phyloP scores from a whole-genome alignment of 805 yeast genomes.

The Lachancea thermotolerans region DNA sequence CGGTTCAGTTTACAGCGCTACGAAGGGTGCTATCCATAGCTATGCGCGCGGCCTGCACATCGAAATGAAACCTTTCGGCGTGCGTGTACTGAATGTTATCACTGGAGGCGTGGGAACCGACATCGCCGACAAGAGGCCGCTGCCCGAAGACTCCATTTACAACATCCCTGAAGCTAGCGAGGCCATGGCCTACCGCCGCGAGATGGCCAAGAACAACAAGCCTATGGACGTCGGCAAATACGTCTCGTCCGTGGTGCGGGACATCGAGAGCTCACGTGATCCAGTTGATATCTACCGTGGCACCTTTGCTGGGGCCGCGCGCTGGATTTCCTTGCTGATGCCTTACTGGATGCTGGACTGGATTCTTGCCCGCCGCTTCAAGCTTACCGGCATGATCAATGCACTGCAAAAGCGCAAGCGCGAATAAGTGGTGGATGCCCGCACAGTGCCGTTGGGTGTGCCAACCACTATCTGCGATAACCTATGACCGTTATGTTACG shows the following conservation, averaged over 20 bases:
- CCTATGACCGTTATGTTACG: too few species aligned
- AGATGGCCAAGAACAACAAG: conserved; percentile 50
- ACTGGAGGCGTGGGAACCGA: conserved; percentile 74
- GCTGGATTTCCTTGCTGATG: conserved; percentile 31
- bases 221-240: conserved; percentile 58
- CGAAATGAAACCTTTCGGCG: conserved; percentile 68
- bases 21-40: conserved; percentile 72
- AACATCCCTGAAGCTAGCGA: conserved; percentile 43
- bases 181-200: conserved; percentile 45
- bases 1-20: conserved; percentile 55
- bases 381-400: conserved; percentile 17
- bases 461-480: too few species aligned
- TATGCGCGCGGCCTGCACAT: conserved; percentile 56
- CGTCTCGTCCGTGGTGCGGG: conserved; percentile 49
- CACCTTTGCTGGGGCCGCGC: conserved; percentile 34
- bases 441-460: too few species aligned
- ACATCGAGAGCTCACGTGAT: conserved; percentile 34
- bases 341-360: conserved; percentile 46
- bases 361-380: conserved; percentile 37
- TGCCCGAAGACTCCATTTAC: conserved; percentile 51
- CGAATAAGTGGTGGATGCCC: background rate
- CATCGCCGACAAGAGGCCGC: conserved; percentile 58
- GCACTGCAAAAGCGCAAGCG: background rate
- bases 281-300: conserved; percentile 57
- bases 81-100: conserved; percentile 57